These are phyloP conservation scores for Nicotiana otophora DNA, from an alignment of 257 asterid genomes.

Conservation along the genomic window DNA sequence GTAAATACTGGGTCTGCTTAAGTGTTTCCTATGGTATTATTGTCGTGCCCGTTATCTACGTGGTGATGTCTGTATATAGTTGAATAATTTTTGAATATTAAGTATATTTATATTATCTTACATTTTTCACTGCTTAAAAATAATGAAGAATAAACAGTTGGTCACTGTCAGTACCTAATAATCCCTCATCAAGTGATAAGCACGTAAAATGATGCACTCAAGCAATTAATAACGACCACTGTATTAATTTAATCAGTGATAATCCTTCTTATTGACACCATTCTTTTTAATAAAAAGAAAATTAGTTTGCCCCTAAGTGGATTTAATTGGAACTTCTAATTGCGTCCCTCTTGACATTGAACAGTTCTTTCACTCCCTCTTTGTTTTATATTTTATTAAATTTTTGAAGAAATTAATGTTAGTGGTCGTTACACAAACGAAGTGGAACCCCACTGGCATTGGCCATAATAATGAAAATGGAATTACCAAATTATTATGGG, in stretches of 20 bases:
- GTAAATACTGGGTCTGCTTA: too few relatives aligned
- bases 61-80: background rate
- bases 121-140: background rate
- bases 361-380: background rate
- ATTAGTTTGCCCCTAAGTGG: background rate
- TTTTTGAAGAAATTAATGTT: background rate
- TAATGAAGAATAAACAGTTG: background rate
- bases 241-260: background rate
- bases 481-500: background rate
- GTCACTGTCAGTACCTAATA: conserved; percentile 3
- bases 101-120: background rate
- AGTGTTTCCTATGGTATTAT: too few relatives aligned
- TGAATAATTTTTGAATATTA: background rate
- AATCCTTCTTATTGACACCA: background rate
- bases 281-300: background rate
- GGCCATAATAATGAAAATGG: background rate
- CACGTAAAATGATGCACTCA: background rate
- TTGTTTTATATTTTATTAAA: background rate
- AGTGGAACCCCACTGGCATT: background rate
- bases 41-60: background rate
- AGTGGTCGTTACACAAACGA: background rate
- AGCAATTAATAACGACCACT: background rate
- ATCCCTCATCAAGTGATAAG: conserved; percentile 5
- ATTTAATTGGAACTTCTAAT: background rate
- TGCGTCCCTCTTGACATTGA: background rate